These are phyloP conservation scores for Cordyceps pruinosa DNA, from an alignment of 2,329 filamentous ascomycete species.

Conservation along the genomic window DNA sequence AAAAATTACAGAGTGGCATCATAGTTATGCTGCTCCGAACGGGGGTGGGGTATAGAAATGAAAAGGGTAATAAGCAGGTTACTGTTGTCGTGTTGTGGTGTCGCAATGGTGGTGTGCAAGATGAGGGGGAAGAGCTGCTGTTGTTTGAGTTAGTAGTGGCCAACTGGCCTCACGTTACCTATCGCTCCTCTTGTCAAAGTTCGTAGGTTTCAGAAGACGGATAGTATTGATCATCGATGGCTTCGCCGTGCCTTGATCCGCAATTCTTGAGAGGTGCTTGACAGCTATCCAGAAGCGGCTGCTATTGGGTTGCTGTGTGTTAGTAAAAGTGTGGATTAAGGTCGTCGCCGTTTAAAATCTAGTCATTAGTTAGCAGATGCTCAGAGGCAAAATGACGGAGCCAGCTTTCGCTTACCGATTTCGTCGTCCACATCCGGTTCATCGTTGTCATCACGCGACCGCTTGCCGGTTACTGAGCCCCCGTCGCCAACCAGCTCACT, in stretches of 20 bases:
- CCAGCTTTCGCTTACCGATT: slow-evolving; percentile 21
- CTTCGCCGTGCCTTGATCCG: not conserved
- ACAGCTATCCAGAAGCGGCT: not conserved
- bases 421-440: slow-evolving; percentile 27
- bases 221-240: not conserved
- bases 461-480: slow-evolving; percentile 21
- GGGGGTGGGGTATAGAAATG: not conserved
- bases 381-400: not conserved
- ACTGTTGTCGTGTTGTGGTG: not conserved
- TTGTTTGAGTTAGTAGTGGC: slow-evolving; percentile 6
- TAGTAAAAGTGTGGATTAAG: slow-evolving; percentile 18
- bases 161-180: slow-evolving; percentile 6
- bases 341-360: slow-evolving; percentile 48
- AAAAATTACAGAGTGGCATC: not conserved
- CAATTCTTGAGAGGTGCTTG: not conserved
- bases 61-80: not conserved
- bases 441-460: slow-evolving; percentile 24
- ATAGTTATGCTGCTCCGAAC: not conserved
- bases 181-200: not conserved
- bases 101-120: not conserved
- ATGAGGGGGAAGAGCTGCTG: not conserved
- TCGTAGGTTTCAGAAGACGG: not conserved
- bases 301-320: slow-evolving; percentile 15
- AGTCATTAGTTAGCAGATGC: slow-evolving; percentile 24
- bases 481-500: slow-evolving; percentile 17